Conservation (phyloP, 805 yeast genomes). For the Zygosaccharomyces bisporus region DNA sequence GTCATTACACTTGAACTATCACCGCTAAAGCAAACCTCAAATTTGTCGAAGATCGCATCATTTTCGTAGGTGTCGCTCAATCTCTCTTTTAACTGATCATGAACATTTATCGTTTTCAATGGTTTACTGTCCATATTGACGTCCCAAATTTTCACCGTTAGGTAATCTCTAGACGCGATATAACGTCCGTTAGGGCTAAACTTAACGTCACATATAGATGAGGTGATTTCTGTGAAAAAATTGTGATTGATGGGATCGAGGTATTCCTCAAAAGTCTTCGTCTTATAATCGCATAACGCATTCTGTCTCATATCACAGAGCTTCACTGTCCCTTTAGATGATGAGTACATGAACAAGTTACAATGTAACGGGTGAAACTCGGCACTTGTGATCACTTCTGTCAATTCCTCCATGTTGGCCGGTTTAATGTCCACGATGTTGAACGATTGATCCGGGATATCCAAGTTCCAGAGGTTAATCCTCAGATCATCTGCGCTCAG, state of each 20-base stretch:
- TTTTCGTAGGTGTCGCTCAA: slow-evolving; percentile 97
- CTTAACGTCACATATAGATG: slow-evolving; percentile 89
- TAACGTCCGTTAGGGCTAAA: slow-evolving; percentile 90
- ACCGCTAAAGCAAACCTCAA: slow-evolving; percentile 93
- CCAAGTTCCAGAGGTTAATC: slow-evolving; percentile 92
- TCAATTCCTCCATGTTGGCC: slow-evolving; percentile 95
- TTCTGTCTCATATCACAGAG: slow-evolving; percentile 94
- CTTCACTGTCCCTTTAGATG: slow-evolving; percentile 93
- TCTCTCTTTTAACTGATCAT: slow-evolving; percentile 88
- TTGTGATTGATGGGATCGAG: slow-evolving; percentile 90
- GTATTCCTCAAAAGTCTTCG: slow-evolving; percentile 86
- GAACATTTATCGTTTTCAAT: slow-evolving; percentile 88
- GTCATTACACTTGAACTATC: slow-evolving; percentile 92
- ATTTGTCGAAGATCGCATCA: slow-evolving; percentile 97
- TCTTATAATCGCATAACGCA: slow-evolving; percentile 87
- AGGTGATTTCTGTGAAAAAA: slow-evolving; percentile 95
- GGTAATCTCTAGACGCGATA: slow-evolving; percentile 93
- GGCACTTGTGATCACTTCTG: slow-evolving; percentile 95
- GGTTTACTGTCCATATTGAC: slow-evolving; percentile 95
- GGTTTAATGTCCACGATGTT: slow-evolving; percentile 98
- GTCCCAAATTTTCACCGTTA: slow-evolving; percentile 98
- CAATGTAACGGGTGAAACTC: slow-evolving; percentile 94
- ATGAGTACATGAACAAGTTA: slow-evolving; percentile 90
- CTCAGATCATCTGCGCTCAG: slow-evolving; percentile 91
- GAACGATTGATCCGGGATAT: slow-evolving; percentile 90